Conservation (phyloP, 1,284 basidiomycete species). For the Sporisorium sorghi region DNA sequence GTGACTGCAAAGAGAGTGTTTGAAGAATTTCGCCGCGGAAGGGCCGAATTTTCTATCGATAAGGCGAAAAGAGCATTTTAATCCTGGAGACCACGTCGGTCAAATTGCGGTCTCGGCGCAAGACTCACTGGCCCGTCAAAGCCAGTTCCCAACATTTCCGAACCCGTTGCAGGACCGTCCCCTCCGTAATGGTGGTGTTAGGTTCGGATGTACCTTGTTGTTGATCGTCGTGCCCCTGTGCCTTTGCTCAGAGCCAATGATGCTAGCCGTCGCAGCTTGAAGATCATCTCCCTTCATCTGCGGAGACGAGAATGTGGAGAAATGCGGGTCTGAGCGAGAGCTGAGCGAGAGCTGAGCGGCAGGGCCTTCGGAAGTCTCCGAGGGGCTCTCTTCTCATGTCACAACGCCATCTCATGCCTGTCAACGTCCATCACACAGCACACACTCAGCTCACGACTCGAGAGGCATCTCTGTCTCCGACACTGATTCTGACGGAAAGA, state of each 20-base stretch:
- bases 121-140: conserved; percentile 13
- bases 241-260: not conserved
- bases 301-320: not conserved
- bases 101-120: conserved; percentile 18
- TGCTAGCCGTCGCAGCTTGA: not conserved
- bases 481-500: not conserved
- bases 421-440: conserved; percentile 1
- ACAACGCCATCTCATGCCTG: not conserved
- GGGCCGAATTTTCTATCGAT: conserved; percentile 31
- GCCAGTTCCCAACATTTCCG: conserved; percentile 43
- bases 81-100: conserved; percentile 17
- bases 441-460: not conserved
- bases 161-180: not conserved
- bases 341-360: not conserved
- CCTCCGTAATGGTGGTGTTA: conserved; percentile 5
- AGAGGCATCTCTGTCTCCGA: not conserved
- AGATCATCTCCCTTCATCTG: conserved; percentile 1
- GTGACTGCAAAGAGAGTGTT: not conserved
- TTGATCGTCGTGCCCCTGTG: not conserved
- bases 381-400: not conserved
- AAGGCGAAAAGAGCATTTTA: conserved; percentile 13
- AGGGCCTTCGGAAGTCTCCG: conserved; percentile 9
- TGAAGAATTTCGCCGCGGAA: conserved; percentile 20
- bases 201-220: conserved; percentile 5
- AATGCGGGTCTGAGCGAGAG: not conserved